Percentiles rank a stretch among this genome's conserved stretches.
Evolutionary conservation across 345 rosid genomes (phyloP).

Genomic region (Eucalyptus viminalis): DNA sequence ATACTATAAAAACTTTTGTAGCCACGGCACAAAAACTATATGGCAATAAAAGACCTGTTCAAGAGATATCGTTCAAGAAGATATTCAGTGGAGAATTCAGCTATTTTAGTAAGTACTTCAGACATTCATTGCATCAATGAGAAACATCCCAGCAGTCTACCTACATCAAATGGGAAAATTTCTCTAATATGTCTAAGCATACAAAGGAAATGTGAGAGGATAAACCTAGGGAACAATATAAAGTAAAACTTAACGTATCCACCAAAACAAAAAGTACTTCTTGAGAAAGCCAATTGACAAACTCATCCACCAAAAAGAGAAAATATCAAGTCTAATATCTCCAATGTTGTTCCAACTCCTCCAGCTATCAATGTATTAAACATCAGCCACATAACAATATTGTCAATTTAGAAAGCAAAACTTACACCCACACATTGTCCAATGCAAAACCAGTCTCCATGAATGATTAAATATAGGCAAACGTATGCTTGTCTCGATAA

Average conservation of each 20-base stretch:
- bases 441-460: not conserved
- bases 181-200: not conserved
- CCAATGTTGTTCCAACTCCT: not conserved
- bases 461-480: not conserved
- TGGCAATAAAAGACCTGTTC: not conserved
- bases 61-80: not conserved
- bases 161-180: not conserved
- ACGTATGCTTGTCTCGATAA: not conserved
- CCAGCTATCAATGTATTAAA: not conserved
- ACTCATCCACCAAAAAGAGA: not conserved
- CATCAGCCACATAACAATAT: not conserved
- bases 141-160: not conserved
- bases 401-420: not conserved
- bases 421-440: not conserved
- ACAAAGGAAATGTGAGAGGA: not conserved
- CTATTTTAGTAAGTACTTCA: not conserved
- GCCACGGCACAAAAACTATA: not conserved
- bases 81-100: not conserved
- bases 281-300: not conserved
- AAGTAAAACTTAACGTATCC: not conserved
- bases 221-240: not conserved
- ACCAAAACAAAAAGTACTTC: not conserved
- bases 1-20: not conserved
- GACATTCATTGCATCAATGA: not conserved
- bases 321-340: not conserved